Evolutionary conservation across 495 filamentous ascomycete species (phyloP), one percentile per base, ranked within the genome.

Genomic region (Penicillium riverlandense): DNA sequence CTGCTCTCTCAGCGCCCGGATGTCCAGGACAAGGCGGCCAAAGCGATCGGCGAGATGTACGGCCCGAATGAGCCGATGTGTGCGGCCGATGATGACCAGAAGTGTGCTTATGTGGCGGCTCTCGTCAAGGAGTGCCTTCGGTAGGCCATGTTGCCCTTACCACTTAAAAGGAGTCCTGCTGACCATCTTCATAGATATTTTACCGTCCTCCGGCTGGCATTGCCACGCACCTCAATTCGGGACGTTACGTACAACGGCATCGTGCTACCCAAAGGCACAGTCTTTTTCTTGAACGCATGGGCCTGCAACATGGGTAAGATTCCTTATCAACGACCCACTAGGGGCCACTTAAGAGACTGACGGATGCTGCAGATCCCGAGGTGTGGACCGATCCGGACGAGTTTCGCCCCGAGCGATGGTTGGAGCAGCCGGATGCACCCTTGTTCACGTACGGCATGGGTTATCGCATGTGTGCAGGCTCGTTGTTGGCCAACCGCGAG

Each of bases 381-480:
- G 63, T 82, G 28, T 83, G 76, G 73, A 48, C 50, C 15, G 76
- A 84, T 49, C 80, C 80, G 1, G 69, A 78, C 15, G 63, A 55
- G 27, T 83, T 84, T 57, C 56, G 71, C 11, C 80, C 81, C 8
- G 79, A 84, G 49, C 63, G 80, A 10, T 85, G 77, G 75, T 49
- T 81, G 30, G 77, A 82, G 52, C 71, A 78, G 38, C 77, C 79
- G 0, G 80, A 83, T 35, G 71, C 76, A 3, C 79, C 79, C 8
- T 48, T 82, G 11, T 80, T 81, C 48, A 77, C 77, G 0, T 82
- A 82, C 41, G 78, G 79, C 4, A 63, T 81, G 39, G 80, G 80
- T 9, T 83, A 80, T 44, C 71, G 81, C 15, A 83, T 84, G 80
- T 85, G 81, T 46, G 74, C 79, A 8, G 81, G 80, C 9, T 75